Evolutionary conservation across 495 filamentous ascomycete genomes (phyloP).

Genomic region (Cercophora samala): DNA sequence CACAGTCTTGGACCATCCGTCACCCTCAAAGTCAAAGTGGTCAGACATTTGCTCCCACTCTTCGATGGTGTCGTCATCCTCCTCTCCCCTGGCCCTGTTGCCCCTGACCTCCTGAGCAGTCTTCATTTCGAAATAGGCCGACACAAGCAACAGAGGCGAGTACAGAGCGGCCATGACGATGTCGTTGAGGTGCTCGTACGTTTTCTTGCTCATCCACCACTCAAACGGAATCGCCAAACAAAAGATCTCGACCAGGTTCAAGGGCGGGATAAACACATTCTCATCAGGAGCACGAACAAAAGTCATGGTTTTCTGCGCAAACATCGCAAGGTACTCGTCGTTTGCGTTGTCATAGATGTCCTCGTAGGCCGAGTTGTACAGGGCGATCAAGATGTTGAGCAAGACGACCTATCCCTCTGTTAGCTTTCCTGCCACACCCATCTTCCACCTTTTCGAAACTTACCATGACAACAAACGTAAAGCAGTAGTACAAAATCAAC

Average conservation of each 20-base stretch:
- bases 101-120: conserved; percentile 62
- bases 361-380: conserved; percentile 94
- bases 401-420: conserved; percentile 52
- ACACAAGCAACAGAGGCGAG: conserved; percentile 75
- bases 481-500: conserved; percentile 88
- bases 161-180: conserved; percentile 83
- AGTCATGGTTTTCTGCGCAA: conserved; percentile 87
- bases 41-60: conserved; percentile 86
- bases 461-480: conserved; percentile 94
- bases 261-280: conserved; percentile 94
- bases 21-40: conserved; percentile 71
- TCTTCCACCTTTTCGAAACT: conserved; percentile 20
- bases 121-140: conserved; percentile 69
- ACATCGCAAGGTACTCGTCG: conserved; percentile 91
- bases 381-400: conserved; percentile 89
- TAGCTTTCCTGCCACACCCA: background rate
- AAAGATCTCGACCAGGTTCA: conserved; percentile 91
- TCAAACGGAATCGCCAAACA: conserved; percentile 77
- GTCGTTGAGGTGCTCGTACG: conserved; percentile 79
- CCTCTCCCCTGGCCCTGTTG: conserved; percentile 76
- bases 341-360: conserved; percentile 93
- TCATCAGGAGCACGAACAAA: conserved; percentile 96
- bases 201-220: conserved; percentile 77
- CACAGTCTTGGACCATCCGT: conserved; percentile 77
- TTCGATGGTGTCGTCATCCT: conserved; percentile 83